phyloP scores from a whole-genome alignment of 1,284 basidiomycete species.

The Golubevia sp. region DNA sequence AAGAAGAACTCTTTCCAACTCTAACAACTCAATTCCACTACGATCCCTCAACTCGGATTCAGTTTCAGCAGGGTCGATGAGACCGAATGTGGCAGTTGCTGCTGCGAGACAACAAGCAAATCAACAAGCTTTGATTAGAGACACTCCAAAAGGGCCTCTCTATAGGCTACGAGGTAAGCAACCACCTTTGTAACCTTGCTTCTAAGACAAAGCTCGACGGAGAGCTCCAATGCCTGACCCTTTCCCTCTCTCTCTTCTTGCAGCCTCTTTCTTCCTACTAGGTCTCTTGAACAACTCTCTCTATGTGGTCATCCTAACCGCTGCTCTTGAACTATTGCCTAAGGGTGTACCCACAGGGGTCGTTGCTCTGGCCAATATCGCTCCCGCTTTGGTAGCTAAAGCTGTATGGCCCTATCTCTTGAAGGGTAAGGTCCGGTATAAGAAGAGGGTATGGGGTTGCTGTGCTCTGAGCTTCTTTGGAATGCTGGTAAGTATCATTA shows the following conservation, averaged over 20 bases:
- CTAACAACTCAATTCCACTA: too few relatives aligned
- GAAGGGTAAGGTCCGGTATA: constrained; percentile 40
- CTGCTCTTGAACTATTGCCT: constrained; percentile 90
- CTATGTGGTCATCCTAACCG: constrained; percentile 94
- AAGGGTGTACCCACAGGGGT: constrained; percentile 70
- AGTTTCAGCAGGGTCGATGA: too few relatives aligned
- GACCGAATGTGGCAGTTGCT: too few relatives aligned
- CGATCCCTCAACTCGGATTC: too few relatives aligned
- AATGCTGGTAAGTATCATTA: constrained; percentile 35
- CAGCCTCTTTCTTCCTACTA: constrained; percentile 51
- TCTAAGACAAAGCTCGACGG: too few relatives aligned
- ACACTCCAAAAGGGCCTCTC: too few relatives aligned
- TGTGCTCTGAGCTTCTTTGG: constrained; percentile 44
- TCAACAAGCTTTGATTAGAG: too few relatives aligned
- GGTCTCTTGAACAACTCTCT: constrained; percentile 62
- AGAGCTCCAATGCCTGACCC: too few relatives aligned
- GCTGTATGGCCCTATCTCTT: constrained; percentile 82
- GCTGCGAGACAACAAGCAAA: too few relatives aligned
- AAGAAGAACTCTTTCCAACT: too few relatives aligned
- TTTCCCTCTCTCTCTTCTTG: not conserved
- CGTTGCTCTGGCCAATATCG: constrained; percentile 72
- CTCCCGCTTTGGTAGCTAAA: constrained; percentile 70
- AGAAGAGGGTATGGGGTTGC: constrained; percentile 61
- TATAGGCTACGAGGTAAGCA: too few relatives aligned
- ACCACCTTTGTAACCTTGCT: too few relatives aligned